phyloP scores from a whole-genome alignment of 306 rosid species.

The Pterocarpus macrocarpus region DNA sequence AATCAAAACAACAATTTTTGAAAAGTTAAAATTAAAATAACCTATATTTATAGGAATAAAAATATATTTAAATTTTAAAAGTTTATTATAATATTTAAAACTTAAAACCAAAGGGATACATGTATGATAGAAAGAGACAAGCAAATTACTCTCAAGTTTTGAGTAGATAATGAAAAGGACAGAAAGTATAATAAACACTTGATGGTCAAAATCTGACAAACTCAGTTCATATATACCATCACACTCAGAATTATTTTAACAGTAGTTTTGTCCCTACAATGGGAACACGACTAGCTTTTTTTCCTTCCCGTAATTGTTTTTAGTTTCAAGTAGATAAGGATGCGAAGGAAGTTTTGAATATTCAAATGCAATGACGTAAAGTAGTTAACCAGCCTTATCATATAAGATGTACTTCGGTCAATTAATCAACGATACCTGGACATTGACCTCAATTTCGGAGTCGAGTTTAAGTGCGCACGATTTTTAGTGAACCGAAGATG shows the following conservation, averaged over 20 bases:
- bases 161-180: neutral
- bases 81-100: too few species aligned
- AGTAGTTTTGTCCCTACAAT: neutral
- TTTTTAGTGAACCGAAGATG: neutral
- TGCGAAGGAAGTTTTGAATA: neutral
- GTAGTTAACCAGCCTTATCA: neutral
- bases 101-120: too few species aligned
- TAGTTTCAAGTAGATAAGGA: constrained; percentile 17
- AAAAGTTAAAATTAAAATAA: too few species aligned
- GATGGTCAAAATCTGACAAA: neutral
- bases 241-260: neutral
- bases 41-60: too few species aligned
- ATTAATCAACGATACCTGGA: constrained; percentile 1
- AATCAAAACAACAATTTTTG: too few species aligned
- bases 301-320: neutral
- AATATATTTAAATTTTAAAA: too few species aligned
- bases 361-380: constrained; percentile 25
- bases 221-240: neutral
- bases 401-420: neutral
- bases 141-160: neutral
- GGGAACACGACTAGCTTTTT: neutral
- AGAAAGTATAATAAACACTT: neutral
- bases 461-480: neutral
- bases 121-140: too few species aligned
- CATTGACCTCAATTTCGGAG: neutral